Conservation (phyloP, 2,329 filamentous ascomycete species). For the Beauveria australis region DNA sequence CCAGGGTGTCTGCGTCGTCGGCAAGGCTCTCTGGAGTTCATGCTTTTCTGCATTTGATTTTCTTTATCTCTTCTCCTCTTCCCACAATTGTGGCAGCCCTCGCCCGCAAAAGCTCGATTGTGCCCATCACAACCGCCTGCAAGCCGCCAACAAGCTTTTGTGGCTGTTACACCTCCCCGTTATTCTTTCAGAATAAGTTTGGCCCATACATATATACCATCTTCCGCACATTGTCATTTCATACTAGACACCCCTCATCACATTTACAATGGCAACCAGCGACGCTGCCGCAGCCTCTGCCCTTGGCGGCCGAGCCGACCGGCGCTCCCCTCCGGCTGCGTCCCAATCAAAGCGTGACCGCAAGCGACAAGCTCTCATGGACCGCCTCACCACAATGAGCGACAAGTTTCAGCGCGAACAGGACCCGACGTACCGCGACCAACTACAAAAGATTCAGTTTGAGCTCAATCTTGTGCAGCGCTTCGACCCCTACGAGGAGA, state of each 20-base stretch:
- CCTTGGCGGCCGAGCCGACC: conserved; percentile 26
- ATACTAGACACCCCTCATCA: background rate
- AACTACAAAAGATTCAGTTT: conserved; percentile 84
- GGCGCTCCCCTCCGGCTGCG: conserved; percentile 28
- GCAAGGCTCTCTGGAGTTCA: background rate
- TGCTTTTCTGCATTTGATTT: background rate
- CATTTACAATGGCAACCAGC: conserved; percentile 30
- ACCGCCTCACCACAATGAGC: conserved; percentile 68
- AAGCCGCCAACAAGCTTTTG: background rate
- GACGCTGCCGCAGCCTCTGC: conserved; percentile 26
- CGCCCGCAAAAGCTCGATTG: background rate
- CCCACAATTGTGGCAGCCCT: background rate
- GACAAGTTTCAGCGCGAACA: conserved; percentile 72
- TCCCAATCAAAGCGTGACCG: conserved; percentile 81
- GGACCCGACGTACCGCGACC: conserved; percentile 77
- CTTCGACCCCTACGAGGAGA: conserved; percentile 69
- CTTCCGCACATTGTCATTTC: background rate
- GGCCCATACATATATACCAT: background rate
- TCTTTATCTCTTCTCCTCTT: background rate
- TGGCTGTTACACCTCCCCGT: background rate
- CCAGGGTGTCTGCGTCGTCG: background rate
- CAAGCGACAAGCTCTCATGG: conserved; percentile 72
- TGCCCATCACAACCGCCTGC: background rate
- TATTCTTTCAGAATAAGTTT: background rate
- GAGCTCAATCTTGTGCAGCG: conserved; percentile 81